These are phyloP conservation scores for Hordeum pubiflorum DNA, from an alignment of 202 grass and related monocot genomes.

Conservation along the genomic window DNA sequence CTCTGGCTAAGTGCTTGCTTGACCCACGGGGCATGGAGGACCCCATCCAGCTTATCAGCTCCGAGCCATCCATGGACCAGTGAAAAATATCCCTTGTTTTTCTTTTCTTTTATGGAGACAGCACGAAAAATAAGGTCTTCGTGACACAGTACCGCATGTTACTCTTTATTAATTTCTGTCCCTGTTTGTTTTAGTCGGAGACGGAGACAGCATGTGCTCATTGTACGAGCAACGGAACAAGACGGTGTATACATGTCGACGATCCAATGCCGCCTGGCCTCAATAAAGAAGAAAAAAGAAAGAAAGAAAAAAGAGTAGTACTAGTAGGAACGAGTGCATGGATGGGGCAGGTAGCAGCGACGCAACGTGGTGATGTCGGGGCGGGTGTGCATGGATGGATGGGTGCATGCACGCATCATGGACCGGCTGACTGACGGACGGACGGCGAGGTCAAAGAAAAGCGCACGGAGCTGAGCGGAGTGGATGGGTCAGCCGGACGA, in stretches of 20 bases:
- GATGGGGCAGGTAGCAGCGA: neutral
- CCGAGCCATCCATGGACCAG: too few species aligned
- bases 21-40: too few species aligned
- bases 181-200: too few species aligned
- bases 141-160: neutral
- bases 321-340: neutral
- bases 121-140: neutral
- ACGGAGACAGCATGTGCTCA: neutral
- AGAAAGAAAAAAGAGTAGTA: too few species aligned
- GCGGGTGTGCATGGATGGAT: neutral
- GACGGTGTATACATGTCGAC: neutral
- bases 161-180: neutral
- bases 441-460: constrained; percentile 31
- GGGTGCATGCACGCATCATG: neutral
- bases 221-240: neutral
- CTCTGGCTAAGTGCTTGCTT: too few species aligned
- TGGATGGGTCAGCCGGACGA: neutral
- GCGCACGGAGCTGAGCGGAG: neutral
- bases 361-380: neutral
- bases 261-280: neutral
- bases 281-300: neutral
- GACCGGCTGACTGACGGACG: neutral
- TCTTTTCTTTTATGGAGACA: too few species aligned
- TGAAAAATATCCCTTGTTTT: too few species aligned
- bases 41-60: too few species aligned